Conservation (phyloP, 768 basidiomycete species). For the Tylopilus vinaceipallidus region DNA sequence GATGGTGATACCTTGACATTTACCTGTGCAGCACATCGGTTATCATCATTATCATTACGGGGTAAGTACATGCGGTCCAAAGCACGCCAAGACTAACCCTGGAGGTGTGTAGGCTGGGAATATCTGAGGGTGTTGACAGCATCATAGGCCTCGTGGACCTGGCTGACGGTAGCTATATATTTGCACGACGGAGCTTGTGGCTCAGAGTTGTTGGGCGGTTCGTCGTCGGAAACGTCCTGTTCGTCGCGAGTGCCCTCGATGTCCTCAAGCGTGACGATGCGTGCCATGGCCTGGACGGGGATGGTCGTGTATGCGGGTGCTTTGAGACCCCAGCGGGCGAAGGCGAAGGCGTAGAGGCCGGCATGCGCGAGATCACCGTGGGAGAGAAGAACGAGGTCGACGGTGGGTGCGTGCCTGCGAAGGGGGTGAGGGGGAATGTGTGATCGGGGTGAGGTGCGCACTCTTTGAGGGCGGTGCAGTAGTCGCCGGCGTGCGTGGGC, state of each 20-base stretch:
- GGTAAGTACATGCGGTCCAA: conserved; percentile 4
- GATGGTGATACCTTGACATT: conserved; percentile 90
- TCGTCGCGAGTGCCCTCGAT: conserved; percentile 78
- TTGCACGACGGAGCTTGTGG: conserved; percentile 31
- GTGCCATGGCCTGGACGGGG: conserved; percentile 93
- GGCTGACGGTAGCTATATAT: conserved; percentile 73
- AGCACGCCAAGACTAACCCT: conserved; percentile 53
- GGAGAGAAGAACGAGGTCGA: conserved; percentile 91
- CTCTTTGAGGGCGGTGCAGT: conserved; percentile 68
- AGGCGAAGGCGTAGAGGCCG: conserved; percentile 91
- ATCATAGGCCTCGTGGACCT: conserved; percentile 93
- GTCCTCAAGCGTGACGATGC: conserved; percentile 88
- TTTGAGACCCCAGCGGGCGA: conserved; percentile 80
- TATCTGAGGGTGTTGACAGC: conserved; percentile 89
- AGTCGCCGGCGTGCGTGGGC: conserved; percentile 36
- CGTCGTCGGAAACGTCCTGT: conserved; percentile 49
- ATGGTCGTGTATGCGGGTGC: conserved; percentile 94
- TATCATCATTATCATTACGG: background rate
- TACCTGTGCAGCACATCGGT: conserved; percentile 46
- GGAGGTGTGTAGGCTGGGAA: conserved; percentile 92
- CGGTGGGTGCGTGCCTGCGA: conserved; percentile 66
- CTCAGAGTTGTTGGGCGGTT: conserved; percentile 22
- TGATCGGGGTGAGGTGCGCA: conserved; percentile 36
- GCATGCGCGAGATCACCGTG: conserved; percentile 89
- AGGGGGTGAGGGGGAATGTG: conserved; percentile 3